These are phyloP conservation scores for Juncus inflexus DNA, from an alignment of 176 grass and related monocot species.

Conservation along the genomic window DNA sequence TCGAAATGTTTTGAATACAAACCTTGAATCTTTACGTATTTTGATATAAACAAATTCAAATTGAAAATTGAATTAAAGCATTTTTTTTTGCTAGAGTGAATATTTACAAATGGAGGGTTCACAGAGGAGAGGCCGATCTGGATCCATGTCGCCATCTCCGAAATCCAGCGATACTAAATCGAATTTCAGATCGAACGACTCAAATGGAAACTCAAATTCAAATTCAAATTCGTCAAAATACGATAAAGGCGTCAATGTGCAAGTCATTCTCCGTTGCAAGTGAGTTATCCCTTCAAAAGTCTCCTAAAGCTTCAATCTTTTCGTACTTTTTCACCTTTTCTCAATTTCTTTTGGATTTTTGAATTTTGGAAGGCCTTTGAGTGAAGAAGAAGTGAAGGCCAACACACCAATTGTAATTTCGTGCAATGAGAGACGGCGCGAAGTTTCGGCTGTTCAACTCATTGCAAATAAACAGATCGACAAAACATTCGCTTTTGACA, in stretches of 20 bases:
- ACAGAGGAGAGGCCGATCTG: conserved; percentile 56
- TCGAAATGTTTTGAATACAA: conserved; percentile 19
- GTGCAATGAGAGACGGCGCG: conserved; percentile 73
- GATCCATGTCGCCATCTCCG: conserved; percentile 63
- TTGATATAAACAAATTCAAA: conserved; percentile 12
- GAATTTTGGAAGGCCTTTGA: conserved; percentile 57
- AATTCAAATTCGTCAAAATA: conserved; percentile 36
- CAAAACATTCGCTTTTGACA: conserved; percentile 82
- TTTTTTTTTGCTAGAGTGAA: conserved; percentile 26
- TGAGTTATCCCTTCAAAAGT: conserved; percentile 24
- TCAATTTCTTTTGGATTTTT: conserved; percentile 27
- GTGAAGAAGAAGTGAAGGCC: conserved; percentile 79
- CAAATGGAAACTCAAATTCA: conserved; percentile 44
- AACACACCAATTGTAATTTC: conserved; percentile 90
- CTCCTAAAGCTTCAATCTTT: conserved; percentile 1
- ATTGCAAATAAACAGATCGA: conserved; percentile 99
- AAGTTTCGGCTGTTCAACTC: conserved; percentile 82
- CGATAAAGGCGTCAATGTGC: conserved; percentile 97
- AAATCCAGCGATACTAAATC: conserved; percentile 60
- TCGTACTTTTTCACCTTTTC: conserved; percentile 1
- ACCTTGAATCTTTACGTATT: conserved; percentile 16
- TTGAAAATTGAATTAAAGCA: neutral
- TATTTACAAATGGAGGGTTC: conserved; percentile 44
- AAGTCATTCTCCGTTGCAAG: conserved; percentile 98
- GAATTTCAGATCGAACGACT: conserved; percentile 63